These are phyloP conservation scores for Daldinia vernicosa DNA, from an alignment of 495 filamentous ascomycete species.

Conservation along the genomic window DNA sequence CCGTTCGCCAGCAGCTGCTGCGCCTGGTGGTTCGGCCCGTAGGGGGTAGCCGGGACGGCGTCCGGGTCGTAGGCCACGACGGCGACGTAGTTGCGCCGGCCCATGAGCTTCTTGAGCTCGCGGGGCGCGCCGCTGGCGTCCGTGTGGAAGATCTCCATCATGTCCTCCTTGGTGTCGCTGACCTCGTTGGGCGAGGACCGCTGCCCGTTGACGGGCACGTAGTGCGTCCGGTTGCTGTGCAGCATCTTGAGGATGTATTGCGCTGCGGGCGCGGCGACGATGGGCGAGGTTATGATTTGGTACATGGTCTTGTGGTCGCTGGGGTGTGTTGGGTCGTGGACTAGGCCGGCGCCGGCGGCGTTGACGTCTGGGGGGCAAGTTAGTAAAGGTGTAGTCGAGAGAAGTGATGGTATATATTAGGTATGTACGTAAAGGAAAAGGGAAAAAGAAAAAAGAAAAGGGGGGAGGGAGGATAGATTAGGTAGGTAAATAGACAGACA, in stretches of 20 bases:
- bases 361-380: constrained; percentile 70
- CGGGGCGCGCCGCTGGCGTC: constrained; percentile 82
- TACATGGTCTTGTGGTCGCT: constrained; percentile 99
- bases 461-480: neutral
- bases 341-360: constrained; percentile 88
- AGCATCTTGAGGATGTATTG: constrained; percentile 90
- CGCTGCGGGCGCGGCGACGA: constrained; percentile 87
- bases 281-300: constrained; percentile 89
- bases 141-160: constrained; percentile 98
- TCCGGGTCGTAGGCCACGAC: constrained; percentile 94
- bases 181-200: constrained; percentile 62
- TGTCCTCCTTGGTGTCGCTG: constrained; percentile 97
- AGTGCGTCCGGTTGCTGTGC: constrained; percentile 88
- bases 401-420: neutral
- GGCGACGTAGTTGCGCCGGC: constrained; percentile 90
- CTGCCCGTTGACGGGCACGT: constrained; percentile 90
- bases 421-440: constrained; percentile 1
- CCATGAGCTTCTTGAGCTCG: constrained; percentile 92
- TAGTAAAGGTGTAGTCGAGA: no score
- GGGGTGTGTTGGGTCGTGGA: constrained; percentile 92
- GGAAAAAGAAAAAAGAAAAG: constrained; percentile 1
- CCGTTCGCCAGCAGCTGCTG: constrained; percentile 38
- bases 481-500: constrained; percentile 29
- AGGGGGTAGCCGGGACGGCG: constrained; percentile 65
- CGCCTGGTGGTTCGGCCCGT: constrained; percentile 46